These are phyloP conservation scores for Aspergillus floridensis DNA, from an alignment of 2,329 filamentous ascomycete genomes.

Conservation along the genomic window DNA sequence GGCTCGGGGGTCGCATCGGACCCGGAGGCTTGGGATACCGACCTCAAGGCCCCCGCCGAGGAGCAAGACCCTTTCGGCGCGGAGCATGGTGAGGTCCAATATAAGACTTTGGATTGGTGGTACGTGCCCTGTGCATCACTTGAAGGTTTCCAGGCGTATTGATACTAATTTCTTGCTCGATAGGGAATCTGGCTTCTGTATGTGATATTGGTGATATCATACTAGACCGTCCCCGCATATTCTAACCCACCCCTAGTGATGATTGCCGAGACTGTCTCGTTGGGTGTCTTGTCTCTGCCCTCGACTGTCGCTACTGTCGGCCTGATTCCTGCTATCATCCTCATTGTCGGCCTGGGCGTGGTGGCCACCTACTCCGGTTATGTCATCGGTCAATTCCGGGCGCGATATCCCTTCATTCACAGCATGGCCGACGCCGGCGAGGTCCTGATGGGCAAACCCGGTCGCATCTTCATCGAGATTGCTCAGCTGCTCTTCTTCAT, in stretches of 20 bases:
- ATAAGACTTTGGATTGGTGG: conserved; percentile 48
- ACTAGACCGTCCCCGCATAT: background rate
- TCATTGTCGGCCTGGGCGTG: conserved; percentile 54
- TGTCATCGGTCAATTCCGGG: conserved; percentile 58
- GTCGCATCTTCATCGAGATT: conserved; percentile 60
- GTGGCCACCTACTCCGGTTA: conserved; percentile 59
- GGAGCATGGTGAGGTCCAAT: conserved; percentile 43
- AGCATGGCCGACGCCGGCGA: conserved; percentile 67
- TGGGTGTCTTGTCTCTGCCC: conserved; percentile 56
- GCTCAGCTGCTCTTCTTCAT: conserved; percentile 64
- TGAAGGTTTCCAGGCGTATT: too few relatives aligned
- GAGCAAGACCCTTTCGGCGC: conserved; percentile 32
- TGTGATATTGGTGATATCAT: background rate
- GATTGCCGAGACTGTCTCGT: conserved; percentile 56
- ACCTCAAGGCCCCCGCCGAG: conserved; percentile 11
- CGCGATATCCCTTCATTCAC: conserved; percentile 56
- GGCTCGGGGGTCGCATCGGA: background rate
- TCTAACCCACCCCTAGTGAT: conserved; percentile 38
- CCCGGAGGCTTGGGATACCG: conserved; percentile 8
- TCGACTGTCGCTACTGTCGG: conserved; percentile 51
- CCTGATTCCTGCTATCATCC: conserved; percentile 53
- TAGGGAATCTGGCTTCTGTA: conserved; percentile 40
- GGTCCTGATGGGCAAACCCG: conserved; percentile 59
- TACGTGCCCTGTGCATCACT: too few relatives aligned
- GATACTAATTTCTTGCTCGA: conserved; percentile 10